Conservation (phyloP, 2,329 filamentous ascomycete species). For the Pseudodiploospora longispora region DNA sequence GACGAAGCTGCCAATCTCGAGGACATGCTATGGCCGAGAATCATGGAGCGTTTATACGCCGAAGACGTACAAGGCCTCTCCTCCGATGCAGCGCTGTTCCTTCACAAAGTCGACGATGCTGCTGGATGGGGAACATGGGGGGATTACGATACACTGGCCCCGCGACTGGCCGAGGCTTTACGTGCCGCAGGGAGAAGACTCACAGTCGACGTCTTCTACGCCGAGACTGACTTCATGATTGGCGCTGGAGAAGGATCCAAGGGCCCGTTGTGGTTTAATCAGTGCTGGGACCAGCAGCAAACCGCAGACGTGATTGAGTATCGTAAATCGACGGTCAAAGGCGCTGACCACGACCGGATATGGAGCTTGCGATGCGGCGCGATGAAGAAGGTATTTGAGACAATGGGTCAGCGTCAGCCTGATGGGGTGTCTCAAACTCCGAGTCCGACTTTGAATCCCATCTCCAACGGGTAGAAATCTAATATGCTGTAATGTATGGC, state of each 20-base stretch:
- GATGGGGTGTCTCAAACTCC: too few species aligned
- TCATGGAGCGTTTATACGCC: conserved; percentile 16
- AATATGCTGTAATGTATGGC: too few species aligned
- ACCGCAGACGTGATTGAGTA: conserved; percentile 14
- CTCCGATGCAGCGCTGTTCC: conserved; percentile 19
- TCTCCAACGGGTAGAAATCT: too few species aligned
- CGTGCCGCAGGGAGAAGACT: conserved; percentile 10
- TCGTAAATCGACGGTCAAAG: conserved; percentile 13
- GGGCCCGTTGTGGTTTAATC: conserved; percentile 20
- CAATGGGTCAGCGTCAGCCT: conserved; percentile 2
- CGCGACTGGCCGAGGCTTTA: conserved; percentile 15
- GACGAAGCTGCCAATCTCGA: conserved; percentile 13
- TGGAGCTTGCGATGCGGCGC: conserved; percentile 15
- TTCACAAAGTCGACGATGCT: conserved; percentile 15
- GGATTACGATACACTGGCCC: conserved; percentile 21
- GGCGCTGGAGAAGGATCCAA: conserved; percentile 15
- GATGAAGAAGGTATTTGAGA: conserved; percentile 12
- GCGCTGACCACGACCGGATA: conserved; percentile 19
- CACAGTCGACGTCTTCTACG: conserved; percentile 18
- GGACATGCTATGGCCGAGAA: conserved; percentile 9
- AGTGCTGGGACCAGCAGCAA: conserved; percentile 15
- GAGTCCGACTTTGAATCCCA: too few species aligned
- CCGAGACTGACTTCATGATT: conserved; percentile 21
- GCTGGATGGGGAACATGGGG: conserved; percentile 22
- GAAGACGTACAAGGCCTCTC: conserved; percentile 18